Evolutionary conservation across 441 rosid species (phyloP), one percentile per base, ranked within the genome.

Genomic region (Corymbia citriodora): DNA sequence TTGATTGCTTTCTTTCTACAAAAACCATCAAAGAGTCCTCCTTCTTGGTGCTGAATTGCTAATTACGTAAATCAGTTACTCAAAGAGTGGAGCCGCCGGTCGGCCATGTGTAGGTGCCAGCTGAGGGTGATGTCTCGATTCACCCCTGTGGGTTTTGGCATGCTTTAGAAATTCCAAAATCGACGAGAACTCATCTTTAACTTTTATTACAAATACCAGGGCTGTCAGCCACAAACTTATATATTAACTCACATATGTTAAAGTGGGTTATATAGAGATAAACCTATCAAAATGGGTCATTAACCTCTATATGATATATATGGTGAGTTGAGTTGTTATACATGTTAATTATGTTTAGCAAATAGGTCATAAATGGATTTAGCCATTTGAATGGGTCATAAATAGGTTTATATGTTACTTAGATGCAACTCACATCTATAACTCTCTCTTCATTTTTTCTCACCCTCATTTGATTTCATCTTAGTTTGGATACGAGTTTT

Each of bases 131-230:
- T 93, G 98, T 98, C 83, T 98, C 97, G 36, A 98, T 98, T 88
- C 90, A 98, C 90, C 96, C 95, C 6, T 96, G 99, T 88, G 97
- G 99, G 99, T 97, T 98, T 93, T 96, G 99, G 99, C 99, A 97
- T 89, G 95, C 95, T 18, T 94, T 93, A 31, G 97, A 98, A 91
- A 91, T 91, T 70, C 99, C 99, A 36, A 97, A 97, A 92, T 95
- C 97, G 13, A 27, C 23, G 40, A 52, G 91, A 88, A 45, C 94
- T 90, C 99, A 96, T 91, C 95, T 96, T 96, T 11, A 95, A 95
- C 55, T 92, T 95, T 86, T 96, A 95, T 95, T 98, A 94, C 93
- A 92, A 94, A 87, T 96, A 27, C 23, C 6, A 57, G 23, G 63
- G 29, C 63, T 63, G 72, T 63, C 72, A 63, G 33, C 7, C 16